These are phyloP conservation scores for Elaeis guineensis DNA, from an alignment of 176 grass and related monocot species.

Conservation along the genomic window DNA sequence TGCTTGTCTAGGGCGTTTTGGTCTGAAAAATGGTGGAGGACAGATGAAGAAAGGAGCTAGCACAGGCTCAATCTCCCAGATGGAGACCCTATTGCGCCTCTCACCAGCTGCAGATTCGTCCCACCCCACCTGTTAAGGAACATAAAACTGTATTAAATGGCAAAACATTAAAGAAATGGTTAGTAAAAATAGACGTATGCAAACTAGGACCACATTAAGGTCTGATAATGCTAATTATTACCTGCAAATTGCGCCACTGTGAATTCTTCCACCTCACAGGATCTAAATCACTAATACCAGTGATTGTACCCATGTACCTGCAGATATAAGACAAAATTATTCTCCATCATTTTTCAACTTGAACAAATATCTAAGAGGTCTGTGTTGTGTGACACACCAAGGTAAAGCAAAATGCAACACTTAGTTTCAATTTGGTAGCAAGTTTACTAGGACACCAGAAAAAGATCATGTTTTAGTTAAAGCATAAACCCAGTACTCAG, in stretches of 20 bases:
- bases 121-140: slow-evolving; percentile 71
- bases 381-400: no score
- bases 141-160: slow-evolving; percentile 10
- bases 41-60: slow-evolving; percentile 93
- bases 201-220: no score
- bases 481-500: no score
- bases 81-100: slow-evolving; percentile 80
- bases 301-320: slow-evolving; percentile 99
- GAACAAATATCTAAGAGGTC: no score
- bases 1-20: slow-evolving; percentile 70
- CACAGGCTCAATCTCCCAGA: slow-evolving; percentile 96
- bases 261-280: slow-evolving; percentile 98
- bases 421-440: no score
- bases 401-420: no score
- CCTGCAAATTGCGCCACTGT: slow-evolving; percentile 96
- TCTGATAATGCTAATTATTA: not conserved
- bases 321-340: not conserved
- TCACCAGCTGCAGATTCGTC: slow-evolving; percentile 95
- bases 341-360: not conserved
- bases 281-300: slow-evolving; percentile 92
- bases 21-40: slow-evolving; percentile 83
- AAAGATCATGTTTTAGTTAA: no score
- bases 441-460: no score
- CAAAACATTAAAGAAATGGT: slow-evolving; percentile 2
- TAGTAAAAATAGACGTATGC: no score